Evolutionary conservation across 1,139 yeast species (phyloP).

Genomic region (Kodamaea derodonti): DNA sequence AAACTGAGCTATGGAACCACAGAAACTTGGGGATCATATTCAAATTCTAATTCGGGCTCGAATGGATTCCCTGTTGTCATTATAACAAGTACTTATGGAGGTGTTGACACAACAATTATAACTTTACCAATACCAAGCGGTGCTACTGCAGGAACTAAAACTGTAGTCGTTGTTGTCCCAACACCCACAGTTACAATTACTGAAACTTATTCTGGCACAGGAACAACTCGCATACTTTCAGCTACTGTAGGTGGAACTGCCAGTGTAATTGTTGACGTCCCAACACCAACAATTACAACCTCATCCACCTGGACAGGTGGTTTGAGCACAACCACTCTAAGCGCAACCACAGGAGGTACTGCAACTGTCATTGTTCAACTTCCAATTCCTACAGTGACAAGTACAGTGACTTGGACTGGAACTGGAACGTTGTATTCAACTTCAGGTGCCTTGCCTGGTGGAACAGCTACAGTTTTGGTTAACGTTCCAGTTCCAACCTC

Average conservation of each 20-base stretch:
- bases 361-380: conserved; percentile 15
- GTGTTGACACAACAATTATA: conserved; percentile 6
- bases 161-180: conserved; percentile 1
- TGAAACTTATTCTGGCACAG: conserved; percentile 10
- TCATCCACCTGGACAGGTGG: conserved; percentile 11
- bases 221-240: conserved; percentile 1
- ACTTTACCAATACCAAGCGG: conserved; percentile 11
- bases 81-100: conserved; percentile 14
- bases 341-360: conserved; percentile 12
- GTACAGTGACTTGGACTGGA: conserved; percentile 7
- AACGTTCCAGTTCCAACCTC: conserved; percentile 17
- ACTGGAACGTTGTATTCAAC: conserved; percentile 4
- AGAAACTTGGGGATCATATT: conserved; percentile 10
- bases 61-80: conserved; percentile 18
- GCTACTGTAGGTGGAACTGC: conserved; percentile 5
- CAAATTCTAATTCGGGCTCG: conserved; percentile 14
- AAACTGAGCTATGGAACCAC: neutral
- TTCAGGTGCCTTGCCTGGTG: conserved; percentile 9
- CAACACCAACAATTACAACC: conserved; percentile 10
- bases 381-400: conserved; percentile 13
- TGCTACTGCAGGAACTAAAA: conserved; percentile 4
- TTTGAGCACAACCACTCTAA: conserved; percentile 3
- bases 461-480: conserved; percentile 14
- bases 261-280: conserved; percentile 1
- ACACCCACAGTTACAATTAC: conserved; percentile 12